Base-by-base conservation (phyloP, 179 eudicot genomes). In the Monotropa hypopitys region DNA sequence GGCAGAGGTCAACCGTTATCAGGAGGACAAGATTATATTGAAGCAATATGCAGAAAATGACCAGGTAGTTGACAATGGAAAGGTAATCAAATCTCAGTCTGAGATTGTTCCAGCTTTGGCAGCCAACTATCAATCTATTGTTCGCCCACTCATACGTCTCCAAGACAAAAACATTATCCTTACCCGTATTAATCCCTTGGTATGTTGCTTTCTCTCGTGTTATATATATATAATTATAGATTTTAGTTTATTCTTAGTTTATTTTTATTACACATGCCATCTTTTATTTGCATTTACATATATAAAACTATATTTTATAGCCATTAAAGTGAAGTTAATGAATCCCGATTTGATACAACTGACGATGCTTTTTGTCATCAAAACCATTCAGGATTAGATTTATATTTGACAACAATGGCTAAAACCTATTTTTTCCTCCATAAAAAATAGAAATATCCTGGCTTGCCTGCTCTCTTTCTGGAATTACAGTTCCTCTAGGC, bases 41-140 rank as follows among this genome's bases (percentile, higher is more conserved):
- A 93, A 91, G 88, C 99, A 93, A 78, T 96, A 93, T 90, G 97
- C 96, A 65, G 99, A 96, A 46, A 96, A 84, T 80, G 98, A 96
- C 80, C 98, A 91, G 86, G 97, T 96, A 72, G 80, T 87, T 74
- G 98, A 96, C 66, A 84, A 88, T 83, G 99, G 99, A 15, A 88
- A 88, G 88, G 83, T 90, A 74, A 81, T 91, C 45, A 90, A 86
- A 80, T 87, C 90, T 76, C 91, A 90, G 84, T 85, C 91, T 30
- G 99, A 96, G 88, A 88, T 90, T 76, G 90, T 96, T 80, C 94
- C 90, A 30, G 92, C 99, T 76, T 84, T 96, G 62, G 89, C 96
- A 30, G 97, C 88, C 76, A 89, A 78, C 83, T 92, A 90, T 79
- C 97, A 85, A 73, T 79, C 98, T 21, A 80, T 94, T 81, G 85